Base-by-base conservation (phyloP, 129 eudicot species). In the Arctium minus region DNA sequence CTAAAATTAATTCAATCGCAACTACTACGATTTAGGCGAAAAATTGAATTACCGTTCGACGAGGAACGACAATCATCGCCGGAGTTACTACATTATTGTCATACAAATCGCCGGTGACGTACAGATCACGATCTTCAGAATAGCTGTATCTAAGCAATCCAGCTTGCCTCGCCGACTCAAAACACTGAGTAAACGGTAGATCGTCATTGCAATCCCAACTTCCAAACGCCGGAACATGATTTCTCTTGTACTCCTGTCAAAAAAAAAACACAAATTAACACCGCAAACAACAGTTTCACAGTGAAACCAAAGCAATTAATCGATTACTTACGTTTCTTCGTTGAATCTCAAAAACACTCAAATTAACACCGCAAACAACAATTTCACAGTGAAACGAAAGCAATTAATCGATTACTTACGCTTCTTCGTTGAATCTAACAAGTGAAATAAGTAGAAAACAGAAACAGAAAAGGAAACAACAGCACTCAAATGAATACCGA, bases 51-150 rank as follows among this genome's bases (percentile, higher is more conserved):
- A 94, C 98, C 89, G 82, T 71, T 4, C 88, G 94, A 78, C 99
- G 98, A 84, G 99, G 98, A 78, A 95, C 97, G 22, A 95, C 93
- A 37, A 95, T 95, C 92, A 95, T 89, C 50, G 98, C 94, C 40
- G 98, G 98, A 79, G 98, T 95, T 8, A 91, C 94, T 22, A 91
- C 88, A 82, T 95, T 90, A 65, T 95, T 91, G 46, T 92, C 90
- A 80, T 95, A 95, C 88, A 96, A 81, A 80, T 96, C 99, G 8
- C 99, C 99, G 68, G 99, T 87, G 5, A 96, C 99, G 70, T 93
- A 96, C 87, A 96, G 85, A 89, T 96, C 99, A 31, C 98, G 93
- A 15, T 96, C 98, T 76, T 94, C 86, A 12, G 89, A 83, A 81
- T 89, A 92, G 53, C 89, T 92, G 53, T 89, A 89, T 11, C 94